Percentiles rank a stretch among this genome's conserved stretches.
phyloP scores from a whole-genome alignment of 768 basidiomycete species.

The Rhizopogon vesiculosus region DNA sequence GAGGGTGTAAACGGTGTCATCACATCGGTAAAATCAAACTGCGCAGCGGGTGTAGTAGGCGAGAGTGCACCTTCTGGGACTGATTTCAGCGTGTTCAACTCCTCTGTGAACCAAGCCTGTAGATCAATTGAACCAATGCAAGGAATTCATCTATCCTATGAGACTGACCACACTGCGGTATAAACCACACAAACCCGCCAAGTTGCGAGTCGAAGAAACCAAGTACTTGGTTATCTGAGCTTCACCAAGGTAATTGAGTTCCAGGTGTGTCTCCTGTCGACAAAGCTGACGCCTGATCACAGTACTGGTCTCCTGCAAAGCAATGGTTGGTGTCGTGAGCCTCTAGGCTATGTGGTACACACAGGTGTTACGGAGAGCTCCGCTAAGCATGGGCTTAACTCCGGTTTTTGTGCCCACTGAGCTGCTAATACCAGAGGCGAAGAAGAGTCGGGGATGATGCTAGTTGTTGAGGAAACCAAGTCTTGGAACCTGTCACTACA shows the following conservation, averaged over 20 bases:
- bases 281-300: conserved; percentile 52
- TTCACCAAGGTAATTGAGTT: conserved; percentile 60
- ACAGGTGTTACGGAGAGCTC: conserved; percentile 58
- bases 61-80: conserved; percentile 45
- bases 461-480: conserved; percentile 43
- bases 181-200: conserved; percentile 71
- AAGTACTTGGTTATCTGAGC: conserved; percentile 56
- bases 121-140: background rate
- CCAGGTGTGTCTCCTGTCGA: conserved; percentile 76
- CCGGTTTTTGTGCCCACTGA: conserved; percentile 82
- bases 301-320: conserved; percentile 34
- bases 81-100: conserved; percentile 64
- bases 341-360: conserved; percentile 17
- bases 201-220: conserved; percentile 63
- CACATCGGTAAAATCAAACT: conserved; percentile 43
- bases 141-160: conserved; percentile 7
- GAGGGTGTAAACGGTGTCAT: conserved; percentile 39
- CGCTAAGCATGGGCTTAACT: conserved; percentile 68
- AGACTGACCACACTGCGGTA: conserved; percentile 80
- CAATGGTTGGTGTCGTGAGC: background rate
- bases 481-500: conserved; percentile 87
- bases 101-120: conserved; percentile 82
- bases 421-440: conserved; percentile 51
- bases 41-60: conserved; percentile 41
- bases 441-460: conserved; percentile 34